These are phyloP conservation scores for Adansonia madagascariensis DNA, from an alignment of 441 rosid species.

Conservation along the genomic window DNA sequence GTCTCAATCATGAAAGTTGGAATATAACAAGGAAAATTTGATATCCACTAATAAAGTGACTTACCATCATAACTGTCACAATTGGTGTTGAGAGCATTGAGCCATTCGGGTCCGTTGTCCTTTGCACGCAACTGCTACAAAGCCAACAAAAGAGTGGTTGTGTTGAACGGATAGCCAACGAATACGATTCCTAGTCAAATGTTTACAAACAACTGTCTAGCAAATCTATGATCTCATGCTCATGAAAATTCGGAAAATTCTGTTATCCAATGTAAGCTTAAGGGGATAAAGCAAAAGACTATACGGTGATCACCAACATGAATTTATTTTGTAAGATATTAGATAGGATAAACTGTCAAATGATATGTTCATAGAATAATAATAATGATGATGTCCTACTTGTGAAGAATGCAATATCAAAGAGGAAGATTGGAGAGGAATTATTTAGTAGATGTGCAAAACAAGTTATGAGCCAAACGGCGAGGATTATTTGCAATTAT, in stretches of 20 bases:
- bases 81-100: conserved; percentile 22
- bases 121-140: conserved; percentile 26
- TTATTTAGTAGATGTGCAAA: background rate
- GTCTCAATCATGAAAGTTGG: conserved; percentile 37
- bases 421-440: background rate
- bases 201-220: conserved; percentile 12
- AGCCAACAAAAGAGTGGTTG: conserved; percentile 21
- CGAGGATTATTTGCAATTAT: background rate
- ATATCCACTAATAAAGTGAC: conserved; percentile 37
- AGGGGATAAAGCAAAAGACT: background rate
- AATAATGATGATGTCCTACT: conserved; percentile 1
- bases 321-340: background rate
- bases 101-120: conserved; percentile 22
- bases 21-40: conserved; percentile 29
- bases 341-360: background rate
- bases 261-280: conserved; percentile 13
- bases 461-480: background rate
- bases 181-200: conserved; percentile 17
- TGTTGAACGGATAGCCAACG: conserved; percentile 19
- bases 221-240: conserved; percentile 6
- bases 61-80: conserved; percentile 33
- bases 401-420: background rate
- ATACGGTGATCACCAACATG: background rate
- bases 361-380: background rate
- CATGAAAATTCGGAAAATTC: background rate